phyloP scores from a whole-genome alignment of 345 rosid species.

The Microcos paniculata region DNA sequence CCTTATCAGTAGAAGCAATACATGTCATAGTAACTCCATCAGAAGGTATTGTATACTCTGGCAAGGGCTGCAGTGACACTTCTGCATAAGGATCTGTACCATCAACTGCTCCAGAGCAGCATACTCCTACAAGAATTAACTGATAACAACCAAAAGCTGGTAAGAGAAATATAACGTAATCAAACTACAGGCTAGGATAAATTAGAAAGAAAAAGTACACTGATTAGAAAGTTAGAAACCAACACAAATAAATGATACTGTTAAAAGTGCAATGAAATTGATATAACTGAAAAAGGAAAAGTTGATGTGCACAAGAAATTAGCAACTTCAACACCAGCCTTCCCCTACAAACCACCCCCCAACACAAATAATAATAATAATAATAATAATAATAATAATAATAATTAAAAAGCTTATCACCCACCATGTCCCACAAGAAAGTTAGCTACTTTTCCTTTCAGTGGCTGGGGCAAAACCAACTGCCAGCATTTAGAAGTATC shows the following conservation, averaged over 20 bases:
- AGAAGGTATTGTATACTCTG: constrained; percentile 82
- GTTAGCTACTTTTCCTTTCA: not conserved
- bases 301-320: constrained; percentile 1
- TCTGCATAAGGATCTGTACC: constrained; percentile 92
- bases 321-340: not conserved
- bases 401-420: too few species aligned
- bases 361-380: too few species aligned
- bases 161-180: constrained; percentile 23
- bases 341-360: not conserved
- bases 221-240: not conserved
- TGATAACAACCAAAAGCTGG: constrained; percentile 33
- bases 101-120: constrained; percentile 82
- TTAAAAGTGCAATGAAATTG: not conserved
- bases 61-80: constrained; percentile 83
- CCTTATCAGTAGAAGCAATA: constrained; percentile 73
- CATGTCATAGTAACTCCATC: constrained; percentile 97
- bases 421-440: not conserved
- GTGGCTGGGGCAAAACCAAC: not conserved
- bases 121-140: constrained; percentile 95
- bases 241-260: not conserved
- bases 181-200: not conserved
- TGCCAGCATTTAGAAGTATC: not conserved
- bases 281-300: not conserved
- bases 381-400: too few species aligned
- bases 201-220: constrained; percentile 10